Conservation (phyloP, 192 early-diverging fungal species). For the Backusella tuberculispora region DNA sequence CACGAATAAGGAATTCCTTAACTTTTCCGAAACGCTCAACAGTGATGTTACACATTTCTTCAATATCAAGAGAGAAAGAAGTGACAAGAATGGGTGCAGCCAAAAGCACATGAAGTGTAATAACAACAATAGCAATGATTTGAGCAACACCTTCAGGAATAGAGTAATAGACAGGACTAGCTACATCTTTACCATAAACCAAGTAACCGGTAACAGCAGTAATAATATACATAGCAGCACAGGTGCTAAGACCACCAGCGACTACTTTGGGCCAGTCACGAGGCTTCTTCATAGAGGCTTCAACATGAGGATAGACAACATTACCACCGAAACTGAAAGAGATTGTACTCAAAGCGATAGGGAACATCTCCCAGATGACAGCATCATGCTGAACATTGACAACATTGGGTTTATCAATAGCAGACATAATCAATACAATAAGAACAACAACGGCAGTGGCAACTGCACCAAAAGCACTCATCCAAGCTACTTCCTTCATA, state of each 20-base stretch:
- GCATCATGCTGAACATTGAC: constrained; percentile 41
- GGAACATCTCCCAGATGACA: constrained; percentile 56
- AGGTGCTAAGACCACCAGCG: constrained; percentile 52
- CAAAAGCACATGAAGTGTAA: constrained; percentile 67
- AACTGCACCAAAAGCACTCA: constrained; percentile 62
- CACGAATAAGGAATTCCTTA: constrained; percentile 48
- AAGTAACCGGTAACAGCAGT: constrained; percentile 66
- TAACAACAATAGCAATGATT: constrained; percentile 58
- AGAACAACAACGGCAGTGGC: constrained; percentile 63
- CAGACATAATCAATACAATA: constrained; percentile 56
- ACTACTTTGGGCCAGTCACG: constrained; percentile 59
- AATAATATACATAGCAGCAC: constrained; percentile 64
- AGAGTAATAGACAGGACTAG: constrained; percentile 61
- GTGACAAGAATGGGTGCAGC: constrained; percentile 70
- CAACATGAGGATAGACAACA: constrained; percentile 72
- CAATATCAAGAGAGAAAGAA: constrained; percentile 64
- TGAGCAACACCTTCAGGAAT: constrained; percentile 54
- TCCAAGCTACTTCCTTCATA: constrained; percentile 68
- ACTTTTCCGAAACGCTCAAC: constrained; percentile 37
- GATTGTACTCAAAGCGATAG: constrained; percentile 64
- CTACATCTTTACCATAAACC: constrained; percentile 59
- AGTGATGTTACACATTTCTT: constrained; percentile 55
- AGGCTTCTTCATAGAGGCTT: constrained; percentile 65
- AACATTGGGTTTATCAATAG: constrained; percentile 52
- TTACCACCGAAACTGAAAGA: constrained; percentile 74